Evolutionary conservation across 2,329 filamentous ascomycete species (phyloP), one percentile per base, ranked within the genome.

Genomic region (Cercospora sp.): DNA sequence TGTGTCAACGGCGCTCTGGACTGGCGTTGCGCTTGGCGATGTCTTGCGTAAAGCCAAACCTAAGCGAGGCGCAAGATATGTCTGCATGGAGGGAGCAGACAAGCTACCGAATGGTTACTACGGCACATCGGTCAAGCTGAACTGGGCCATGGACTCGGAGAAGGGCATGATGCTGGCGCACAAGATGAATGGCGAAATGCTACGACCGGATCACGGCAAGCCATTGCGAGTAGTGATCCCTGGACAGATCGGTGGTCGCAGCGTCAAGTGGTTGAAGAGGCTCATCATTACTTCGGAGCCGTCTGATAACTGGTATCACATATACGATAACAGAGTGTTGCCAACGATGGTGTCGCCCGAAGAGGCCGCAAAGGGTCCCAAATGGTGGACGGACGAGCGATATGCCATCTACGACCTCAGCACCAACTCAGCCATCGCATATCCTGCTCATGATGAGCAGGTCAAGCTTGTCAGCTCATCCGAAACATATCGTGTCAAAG

Each of bases 381-480:
- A 90, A 23, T 92, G 89, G 82, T 97, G 94, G 94, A 90, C 84
- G 74, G 94, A 97, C 77, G 93, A 97, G 71, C 86, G 92, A 69
- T 97, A 97, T 75, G 93, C 93, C 20, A 97, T 97, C 69, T 97
- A 97, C 77, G 94, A 97, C 73, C 85, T 97, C 8, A 96, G 91
- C 73, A 89, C 91, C 16, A 97, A 97, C 75, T 94, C 92, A 18
- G 93, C 91, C 5, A 90, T 89, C 48, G 92, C 88, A 45, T 92
- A 89, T 75, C 94, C 94, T 0, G 88, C 89, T 8, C 93, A 97
- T 71, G 86, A 93, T 57, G 92, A 97, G 78, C 83, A 80, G 33
- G 67, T 95, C 0, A 77, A 81, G 3, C 73, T 92, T 0, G 73
- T 79, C 0, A 81, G 81, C 6, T 81, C 81, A 1, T 78, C 81